Percentiles rank a stretch among this genome's conserved stretches.
Evolutionary conservation across 176 grass and related monocot species (phyloP).

Genomic region (Saccharum officinarum): DNA sequence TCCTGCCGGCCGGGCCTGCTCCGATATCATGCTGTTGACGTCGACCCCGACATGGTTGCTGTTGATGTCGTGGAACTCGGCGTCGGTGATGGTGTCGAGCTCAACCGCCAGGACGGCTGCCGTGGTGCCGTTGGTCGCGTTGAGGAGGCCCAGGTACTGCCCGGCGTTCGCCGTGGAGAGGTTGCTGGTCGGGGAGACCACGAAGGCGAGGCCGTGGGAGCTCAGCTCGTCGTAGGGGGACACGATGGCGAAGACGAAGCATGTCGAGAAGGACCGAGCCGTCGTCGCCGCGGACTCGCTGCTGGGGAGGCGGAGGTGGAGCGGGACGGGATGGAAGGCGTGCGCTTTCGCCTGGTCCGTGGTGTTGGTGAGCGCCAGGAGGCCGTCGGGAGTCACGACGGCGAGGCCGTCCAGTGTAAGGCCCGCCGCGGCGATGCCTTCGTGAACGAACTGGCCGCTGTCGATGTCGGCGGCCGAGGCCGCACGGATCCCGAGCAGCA

Average conservation of each 20-base stretch:
- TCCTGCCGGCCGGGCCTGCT: no score
- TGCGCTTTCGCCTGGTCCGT: conserved; percentile 1
- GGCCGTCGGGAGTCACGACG: not conserved
- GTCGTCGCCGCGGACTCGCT: not conserved
- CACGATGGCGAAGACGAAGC: no score
- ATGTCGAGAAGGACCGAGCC: no score
- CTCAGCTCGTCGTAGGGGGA: no score
- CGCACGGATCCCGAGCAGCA: not conserved
- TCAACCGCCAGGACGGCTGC: not conserved
- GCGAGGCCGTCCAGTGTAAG: conserved; percentile 18
- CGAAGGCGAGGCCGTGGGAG: no score
- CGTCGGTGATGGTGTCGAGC: no score
- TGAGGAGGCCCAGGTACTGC: conserved; percentile 47
- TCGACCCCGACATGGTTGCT: no score
- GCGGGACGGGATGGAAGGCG: conserved; percentile 15
- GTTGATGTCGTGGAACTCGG: no score
- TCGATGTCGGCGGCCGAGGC: not conserved
- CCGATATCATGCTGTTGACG: no score
- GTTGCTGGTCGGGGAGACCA: conserved; percentile 10
- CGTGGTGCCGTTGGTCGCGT: conserved; percentile 17
- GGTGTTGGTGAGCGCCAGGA: conserved; percentile 29
- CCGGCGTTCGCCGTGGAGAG: conserved; percentile 11
- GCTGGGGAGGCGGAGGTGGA: not conserved
- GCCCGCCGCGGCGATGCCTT: conserved; percentile 17
- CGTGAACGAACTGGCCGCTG: not conserved